Conservation (phyloP, 345 rosid genomes). For the Leavenworthia alabamica region DNA sequence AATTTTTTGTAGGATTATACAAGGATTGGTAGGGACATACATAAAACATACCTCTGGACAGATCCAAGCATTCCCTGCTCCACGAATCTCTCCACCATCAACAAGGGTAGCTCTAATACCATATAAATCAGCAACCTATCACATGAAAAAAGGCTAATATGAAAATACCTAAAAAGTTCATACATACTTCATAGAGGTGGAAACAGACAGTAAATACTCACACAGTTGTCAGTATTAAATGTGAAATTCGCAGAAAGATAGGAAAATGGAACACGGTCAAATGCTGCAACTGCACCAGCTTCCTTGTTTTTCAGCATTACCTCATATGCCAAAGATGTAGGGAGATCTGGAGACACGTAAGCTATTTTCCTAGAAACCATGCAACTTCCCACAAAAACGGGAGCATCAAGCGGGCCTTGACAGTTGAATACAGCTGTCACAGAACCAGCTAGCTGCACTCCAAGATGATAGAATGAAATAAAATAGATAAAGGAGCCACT, state of each 20-base stretch:
- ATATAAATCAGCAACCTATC: slow-evolving; percentile 88
- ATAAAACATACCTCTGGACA: slow-evolving; percentile 75
- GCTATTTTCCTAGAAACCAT: slow-evolving; percentile 87
- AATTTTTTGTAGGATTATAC: not conserved
- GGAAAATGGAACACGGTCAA: slow-evolving; percentile 95
- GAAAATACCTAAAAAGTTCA: not conserved
- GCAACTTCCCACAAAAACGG: slow-evolving; percentile 93
- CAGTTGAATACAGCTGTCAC: slow-evolving; percentile 95
- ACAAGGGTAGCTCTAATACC: slow-evolving; percentile 98
- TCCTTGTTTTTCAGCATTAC: slow-evolving; percentile 87
- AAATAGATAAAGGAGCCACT: not conserved
- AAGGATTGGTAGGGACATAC: not conserved
- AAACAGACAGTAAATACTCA: slow-evolving; percentile 40
- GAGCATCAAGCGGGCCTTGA: slow-evolving; percentile 98
- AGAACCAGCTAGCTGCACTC: slow-evolving; percentile 88
- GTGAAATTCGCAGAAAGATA: slow-evolving; percentile 96
- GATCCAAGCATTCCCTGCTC: slow-evolving; percentile 98
- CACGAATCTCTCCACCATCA: slow-evolving; percentile 98
- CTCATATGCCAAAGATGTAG: slow-evolving; percentile 72
- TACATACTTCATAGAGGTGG: not conserved
- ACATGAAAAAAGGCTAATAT: slow-evolving; percentile 16
- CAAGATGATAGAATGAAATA: slow-evolving; percentile 24
- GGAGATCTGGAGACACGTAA: slow-evolving; percentile 51
- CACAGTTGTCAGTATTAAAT: slow-evolving; percentile 87
- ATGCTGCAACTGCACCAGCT: slow-evolving; percentile 97